phyloP scores from a whole-genome alignment of 2,329 filamentous ascomycete species.

The Colletotrichum sp. region DNA sequence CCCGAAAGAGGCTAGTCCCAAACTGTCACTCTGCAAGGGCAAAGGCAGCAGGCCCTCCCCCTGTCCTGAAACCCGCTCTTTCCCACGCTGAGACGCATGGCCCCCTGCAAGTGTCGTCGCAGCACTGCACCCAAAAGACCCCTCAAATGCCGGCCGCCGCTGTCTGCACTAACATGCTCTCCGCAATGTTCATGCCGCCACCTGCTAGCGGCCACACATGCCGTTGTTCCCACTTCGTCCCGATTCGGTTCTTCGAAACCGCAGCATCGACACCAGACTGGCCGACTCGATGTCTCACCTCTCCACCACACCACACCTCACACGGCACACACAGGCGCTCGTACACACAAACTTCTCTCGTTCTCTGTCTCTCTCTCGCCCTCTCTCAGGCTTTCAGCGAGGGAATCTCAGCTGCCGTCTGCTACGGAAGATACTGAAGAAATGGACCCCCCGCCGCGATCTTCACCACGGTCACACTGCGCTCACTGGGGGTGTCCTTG shows the following conservation, averaged over 20 bases:
- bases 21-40: not conserved
- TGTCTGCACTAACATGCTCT: conserved; percentile 3
- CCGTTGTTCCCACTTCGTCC: not conserved
- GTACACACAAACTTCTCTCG: not conserved
- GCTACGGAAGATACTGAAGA: not conserved
- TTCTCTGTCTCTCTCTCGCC: not conserved
- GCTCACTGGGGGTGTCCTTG: not conserved
- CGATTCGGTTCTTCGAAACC: conserved; percentile 12
- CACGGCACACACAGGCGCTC: not conserved
- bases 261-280: conserved; percentile 1
- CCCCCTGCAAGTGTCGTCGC: conserved; percentile 18
- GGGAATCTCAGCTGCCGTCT: not conserved
- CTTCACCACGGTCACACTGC: not conserved
- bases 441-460: not conserved
- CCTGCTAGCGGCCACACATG: not conserved
- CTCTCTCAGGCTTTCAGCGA: not conserved
- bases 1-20: not conserved
- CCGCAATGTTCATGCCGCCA: not conserved
- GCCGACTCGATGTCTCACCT: not conserved
- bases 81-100: conserved; percentile 20
- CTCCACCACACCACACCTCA: not conserved
- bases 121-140: not conserved
- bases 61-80: conserved; percentile 24
- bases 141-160: not conserved
- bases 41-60: not conserved